Evolutionary conservation across 2,329 filamentous ascomycete species (phyloP), one percentile per base, ranked within the genome.

Genomic region (Colletotrichum chrysophilum): DNA sequence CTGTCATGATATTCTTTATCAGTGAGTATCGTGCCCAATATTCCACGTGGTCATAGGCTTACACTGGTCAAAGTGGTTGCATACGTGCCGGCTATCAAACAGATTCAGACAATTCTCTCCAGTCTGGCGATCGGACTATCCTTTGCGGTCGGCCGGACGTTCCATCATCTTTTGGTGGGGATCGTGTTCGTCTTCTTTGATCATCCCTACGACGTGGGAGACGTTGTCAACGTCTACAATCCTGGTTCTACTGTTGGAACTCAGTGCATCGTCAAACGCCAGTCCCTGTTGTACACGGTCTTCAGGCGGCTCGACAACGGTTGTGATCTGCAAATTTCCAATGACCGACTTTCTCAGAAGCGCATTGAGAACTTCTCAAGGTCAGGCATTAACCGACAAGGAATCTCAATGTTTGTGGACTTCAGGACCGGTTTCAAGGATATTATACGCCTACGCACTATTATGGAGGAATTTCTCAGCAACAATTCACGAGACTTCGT

Each of bases 141-240:
- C 2, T 94, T 93, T 91, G 87, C 94, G n/a, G 93, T 94, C 82
- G 92, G 91, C n/a, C 89, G 91, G 4, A 94, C 93, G 0, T 92
- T 93, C 1, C 91, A 94, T 80, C 93, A 94, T 78, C 93, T 94
- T 79, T 84, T 94, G 10, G 91, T 93, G 78, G 94, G 92, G 3
- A 87, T 92, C 78, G 89, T 94, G 77, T 94, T 94, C 82, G 92
- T 94, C 70, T 94, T 94, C 78, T 91, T 94, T 82, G 94, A 94
- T 85, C 93, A 94, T 82, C 93, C 93, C 2, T 95, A 94, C 80
- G 93, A 95, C 82, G 78, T 94, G n/a, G 93, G 93, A 66, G 93
- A 95, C 82, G 89, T 93, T 79, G 92, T 94, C 5, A 89, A 90
- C 30, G 89, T 94, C 56, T 94, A 94, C 80, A 80, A 77, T 65